Evolutionary conservation across 805 yeast genomes (phyloP).

Genomic region (Monosporozyma yasuniensis): DNA sequence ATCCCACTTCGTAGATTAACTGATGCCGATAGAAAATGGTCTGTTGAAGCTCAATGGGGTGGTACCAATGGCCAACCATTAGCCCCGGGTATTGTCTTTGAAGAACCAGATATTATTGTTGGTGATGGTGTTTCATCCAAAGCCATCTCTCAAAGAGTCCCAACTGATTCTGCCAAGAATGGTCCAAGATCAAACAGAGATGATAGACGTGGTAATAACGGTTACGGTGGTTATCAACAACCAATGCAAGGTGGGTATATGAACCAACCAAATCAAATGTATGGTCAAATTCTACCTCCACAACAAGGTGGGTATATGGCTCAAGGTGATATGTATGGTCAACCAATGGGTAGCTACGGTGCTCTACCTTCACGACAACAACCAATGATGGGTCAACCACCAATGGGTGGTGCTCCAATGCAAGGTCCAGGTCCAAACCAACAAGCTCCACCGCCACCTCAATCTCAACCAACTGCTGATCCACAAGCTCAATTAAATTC

Average conservation of each 20-base stretch:
- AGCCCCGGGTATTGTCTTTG: conserved; percentile 71
- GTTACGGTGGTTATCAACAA: conserved; percentile 1
- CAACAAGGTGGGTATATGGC: conserved; percentile 7
- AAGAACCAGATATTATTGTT: conserved; percentile 96
- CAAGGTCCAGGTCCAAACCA: conserved; percentile 13
- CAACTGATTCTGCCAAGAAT: conserved; percentile 76
- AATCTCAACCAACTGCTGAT: conserved; percentile 21
- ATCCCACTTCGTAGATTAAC: conserved; percentile 84
- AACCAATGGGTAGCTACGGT: conserved; percentile 2
- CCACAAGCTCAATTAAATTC: conserved; percentile 36
- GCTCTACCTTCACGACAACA: conserved; percentile 8
- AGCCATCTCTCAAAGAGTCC: conserved; percentile 86
- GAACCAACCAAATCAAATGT: conserved; percentile 10
- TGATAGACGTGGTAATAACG: conserved; percentile 24
- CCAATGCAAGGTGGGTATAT: conserved; percentile 4
- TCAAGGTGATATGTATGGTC: conserved; percentile 6
- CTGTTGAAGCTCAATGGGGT: conserved; percentile 87
- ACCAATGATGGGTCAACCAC: conserved; percentile 4
- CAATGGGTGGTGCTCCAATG: conserved; percentile 6
- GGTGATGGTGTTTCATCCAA: conserved; percentile 91
- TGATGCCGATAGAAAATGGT: conserved; percentile 90
- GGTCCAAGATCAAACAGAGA: conserved; percentile 76
- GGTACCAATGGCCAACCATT: conserved; percentile 88
- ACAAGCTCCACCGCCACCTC: conserved; percentile 16
- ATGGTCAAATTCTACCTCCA: conserved; percentile 15